Evolutionary conservation across 192 early-diverging fungal species (phyloP), one percentile per base, ranked within the genome.

Genomic region (Podila verticillata): DNA sequence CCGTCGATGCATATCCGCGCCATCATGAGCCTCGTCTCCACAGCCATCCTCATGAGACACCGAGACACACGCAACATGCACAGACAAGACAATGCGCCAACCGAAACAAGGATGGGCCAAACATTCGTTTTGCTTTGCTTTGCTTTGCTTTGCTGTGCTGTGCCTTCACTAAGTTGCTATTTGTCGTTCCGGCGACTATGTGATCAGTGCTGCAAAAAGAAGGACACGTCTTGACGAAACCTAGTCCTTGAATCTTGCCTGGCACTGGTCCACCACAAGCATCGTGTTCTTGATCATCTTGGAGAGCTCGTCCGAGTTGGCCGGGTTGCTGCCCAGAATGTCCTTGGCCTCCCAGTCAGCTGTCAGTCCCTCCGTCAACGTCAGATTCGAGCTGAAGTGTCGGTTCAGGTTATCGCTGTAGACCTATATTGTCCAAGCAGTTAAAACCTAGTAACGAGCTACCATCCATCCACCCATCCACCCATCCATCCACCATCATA

Each of bases 181-280:
- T n/a, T n/a, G n/a, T n/a, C n/a, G n/a, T n/a, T n/a, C n/a, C n/a
- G n/a, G n/a, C n/a, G n/a, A n/a, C n/a, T n/a, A n/a, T n/a, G n/a
- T n/a, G n/a, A n/a, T n/a, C n/a, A n/a, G n/a, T n/a, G n/a, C n/a
- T n/a, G n/a, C 12, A 44, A 44, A 44, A 44, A 44, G 17, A 44
- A 44, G 17, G 17, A 36, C 6, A 36, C 9, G 10, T 10, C 9
- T 12, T 39, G n/a, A 39, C 36, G 6, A 2, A 19, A 36, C 32
- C 34, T 28, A 63, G 44, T 29, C 6, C 2, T 26, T 24, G 12
- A 64, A 49, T 13, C 49, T 61, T 32, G 66, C 44, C n/a, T 79
- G 64, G 56, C 68, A 79, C 19, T 79, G 49, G 12, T 72, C 68
- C n/a, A 72, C 75, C 15, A 79, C 24, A 17, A 56, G 19, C 69